phyloP scores from a whole-genome alignment of 306 rosid species.

The Quercus rubra region DNA sequence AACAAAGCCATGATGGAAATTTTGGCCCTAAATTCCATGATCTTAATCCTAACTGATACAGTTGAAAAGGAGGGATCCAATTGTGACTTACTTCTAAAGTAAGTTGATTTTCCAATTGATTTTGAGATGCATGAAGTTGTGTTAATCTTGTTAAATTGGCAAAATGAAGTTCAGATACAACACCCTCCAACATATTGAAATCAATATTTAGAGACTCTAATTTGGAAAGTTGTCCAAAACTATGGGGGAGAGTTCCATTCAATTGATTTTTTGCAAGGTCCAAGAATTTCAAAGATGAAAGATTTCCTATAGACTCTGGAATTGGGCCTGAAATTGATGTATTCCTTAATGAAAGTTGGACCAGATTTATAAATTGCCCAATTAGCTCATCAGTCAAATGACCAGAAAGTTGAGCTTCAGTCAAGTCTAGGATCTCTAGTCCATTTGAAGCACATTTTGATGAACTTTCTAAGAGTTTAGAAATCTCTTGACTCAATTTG shows the following conservation, averaged over 20 bases:
- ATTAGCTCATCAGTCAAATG: background rate
- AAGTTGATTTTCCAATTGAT: background rate
- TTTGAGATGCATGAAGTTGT: rapidly evolving
- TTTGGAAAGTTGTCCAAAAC: background rate
- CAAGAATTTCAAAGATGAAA: background rate
- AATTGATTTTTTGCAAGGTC: background rate
- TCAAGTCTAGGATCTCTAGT: constrained; percentile 2
- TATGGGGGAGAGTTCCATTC: background rate
- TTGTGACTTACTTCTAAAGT: background rate
- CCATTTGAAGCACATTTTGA: too few species aligned
- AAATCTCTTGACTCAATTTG: too few species aligned
- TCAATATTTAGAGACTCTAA: background rate
- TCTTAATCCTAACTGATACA: rapidly evolving
- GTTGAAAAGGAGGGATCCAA: constrained; percentile 22
- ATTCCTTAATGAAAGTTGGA: background rate
- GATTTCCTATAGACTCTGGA: background rate
- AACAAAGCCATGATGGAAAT: constrained; percentile 25
- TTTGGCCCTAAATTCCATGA: constrained; percentile 21
- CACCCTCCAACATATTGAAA: background rate
- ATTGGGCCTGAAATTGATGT: background rate
- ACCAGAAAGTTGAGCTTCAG: background rate
- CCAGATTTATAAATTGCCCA: constrained; percentile 1
- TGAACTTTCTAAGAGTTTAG: too few species aligned
- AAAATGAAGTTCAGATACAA: constrained; percentile 14
- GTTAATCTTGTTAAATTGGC: background rate